Evolutionary conservation across 73 alveolate species (phyloP).

Genomic region (Tetrahymena borealis): DNA sequence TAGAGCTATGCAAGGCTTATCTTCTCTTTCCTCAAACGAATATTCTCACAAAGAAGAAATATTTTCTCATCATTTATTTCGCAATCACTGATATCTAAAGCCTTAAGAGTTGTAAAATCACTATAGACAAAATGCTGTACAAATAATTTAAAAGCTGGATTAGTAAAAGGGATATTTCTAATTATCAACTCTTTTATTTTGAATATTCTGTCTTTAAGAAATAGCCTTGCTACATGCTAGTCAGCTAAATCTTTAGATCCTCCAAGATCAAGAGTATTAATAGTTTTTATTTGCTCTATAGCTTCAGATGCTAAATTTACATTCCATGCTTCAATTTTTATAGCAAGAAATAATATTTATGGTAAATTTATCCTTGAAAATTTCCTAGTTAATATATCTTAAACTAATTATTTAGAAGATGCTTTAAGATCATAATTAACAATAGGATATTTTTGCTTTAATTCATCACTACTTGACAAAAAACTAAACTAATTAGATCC

Average conservation of each 20-base stretch:
- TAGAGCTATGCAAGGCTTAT: neutral
- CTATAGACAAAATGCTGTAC: neutral
- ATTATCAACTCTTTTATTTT: neutral
- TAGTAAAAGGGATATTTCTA: neutral
- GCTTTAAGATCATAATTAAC: neutral
- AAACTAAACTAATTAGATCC: neutral
- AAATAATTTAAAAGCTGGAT: neutral
- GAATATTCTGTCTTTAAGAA: neutral
- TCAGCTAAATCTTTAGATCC: neutral
- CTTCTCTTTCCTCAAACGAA: neutral
- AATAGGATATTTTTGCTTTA: neutral
- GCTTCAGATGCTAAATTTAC: neutral
- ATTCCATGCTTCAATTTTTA: neutral
- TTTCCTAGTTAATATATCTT: neutral
- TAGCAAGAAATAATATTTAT: neutral
- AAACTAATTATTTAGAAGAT: neutral
- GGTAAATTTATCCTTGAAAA: neutral
- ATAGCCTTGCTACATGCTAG: neutral
- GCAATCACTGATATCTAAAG: neutral
- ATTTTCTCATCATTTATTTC: neutral
- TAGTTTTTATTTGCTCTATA: neutral
- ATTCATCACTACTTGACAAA: neutral
- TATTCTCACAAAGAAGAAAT: neutral
- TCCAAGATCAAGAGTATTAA: neutral
- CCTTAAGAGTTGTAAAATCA: neutral